phyloP scores from a whole-genome alignment of 2,329 filamentous ascomycete genomes.

The Onygenales sp. region DNA sequence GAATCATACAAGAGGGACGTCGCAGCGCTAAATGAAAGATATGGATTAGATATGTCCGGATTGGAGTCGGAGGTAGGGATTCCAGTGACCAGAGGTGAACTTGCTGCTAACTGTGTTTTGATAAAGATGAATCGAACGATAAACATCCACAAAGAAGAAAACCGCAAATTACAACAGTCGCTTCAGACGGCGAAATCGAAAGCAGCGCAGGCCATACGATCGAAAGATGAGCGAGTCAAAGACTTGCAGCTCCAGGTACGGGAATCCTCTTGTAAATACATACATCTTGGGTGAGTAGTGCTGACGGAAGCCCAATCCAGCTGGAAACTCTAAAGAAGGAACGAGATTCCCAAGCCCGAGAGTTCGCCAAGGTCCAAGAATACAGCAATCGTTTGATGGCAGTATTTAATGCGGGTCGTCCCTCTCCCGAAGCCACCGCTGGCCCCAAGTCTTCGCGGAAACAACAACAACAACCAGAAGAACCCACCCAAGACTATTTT shows the following conservation, averaged over 20 bases:
- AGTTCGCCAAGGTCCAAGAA: conserved; percentile 31
- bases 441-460: neutral
- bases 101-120: neutral
- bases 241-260: conserved; percentile 3
- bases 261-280: neutral
- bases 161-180: conserved; percentile 15
- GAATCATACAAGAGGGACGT: conserved; percentile 14
- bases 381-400: conserved; percentile 29
- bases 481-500: neutral
- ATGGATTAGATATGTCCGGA: conserved; percentile 14
- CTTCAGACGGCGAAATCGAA: conserved; percentile 18
- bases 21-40: conserved; percentile 14
- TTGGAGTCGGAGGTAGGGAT: conserved; percentile 16
- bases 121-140: conserved; percentile 11
- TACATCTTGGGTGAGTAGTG: neutral
- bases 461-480: neutral
- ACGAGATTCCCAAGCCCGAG: conserved; percentile 26
- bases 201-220: conserved; percentile 20
- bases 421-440: neutral
- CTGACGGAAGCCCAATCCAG: neutral
- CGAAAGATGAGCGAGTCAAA: conserved; percentile 21
- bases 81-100: neutral
- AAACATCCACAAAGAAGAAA: conserved; percentile 17
- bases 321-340: conserved; percentile 7
- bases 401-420: conserved; percentile 11